These are phyloP conservation scores for Boletus sp. DNA, from an alignment of 768 basidiomycete species.

Conservation along the genomic window DNA sequence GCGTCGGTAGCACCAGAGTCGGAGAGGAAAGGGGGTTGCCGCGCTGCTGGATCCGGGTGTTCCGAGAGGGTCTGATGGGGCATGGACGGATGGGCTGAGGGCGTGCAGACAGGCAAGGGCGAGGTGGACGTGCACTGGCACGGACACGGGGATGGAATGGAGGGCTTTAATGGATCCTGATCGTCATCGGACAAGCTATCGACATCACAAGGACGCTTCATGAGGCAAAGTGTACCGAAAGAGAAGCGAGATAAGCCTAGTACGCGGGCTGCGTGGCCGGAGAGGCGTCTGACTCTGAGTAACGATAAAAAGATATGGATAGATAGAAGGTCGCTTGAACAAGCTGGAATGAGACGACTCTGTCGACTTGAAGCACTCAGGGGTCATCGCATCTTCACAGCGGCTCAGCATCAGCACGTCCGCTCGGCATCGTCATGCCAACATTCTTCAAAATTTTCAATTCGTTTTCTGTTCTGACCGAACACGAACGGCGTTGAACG, in stretches of 20 bases:
- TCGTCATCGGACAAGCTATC: slow-evolving; percentile 41
- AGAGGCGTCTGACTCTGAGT: neutral
- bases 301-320: neutral
- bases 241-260: slow-evolving; percentile 18
- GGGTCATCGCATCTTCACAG: slow-evolving; percentile 6
- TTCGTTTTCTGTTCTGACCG: too few species aligned
- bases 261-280: neutral
- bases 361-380: slow-evolving; percentile 14
- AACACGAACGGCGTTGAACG: too few species aligned
- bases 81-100: slow-evolving; percentile 16
- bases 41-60: slow-evolving; percentile 8
- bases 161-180: slow-evolving; percentile 7
- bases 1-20: neutral
- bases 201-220: slow-evolving; percentile 42
- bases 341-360: slow-evolving; percentile 23
- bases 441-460: neutral
- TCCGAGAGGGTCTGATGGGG: slow-evolving; percentile 9
- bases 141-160: neutral
- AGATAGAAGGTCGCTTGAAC: slow-evolving; percentile 21
- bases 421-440: slow-evolving; percentile 7
- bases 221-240: slow-evolving; percentile 28
- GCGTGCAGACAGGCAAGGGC: slow-evolving; percentile 1
- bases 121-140: neutral
- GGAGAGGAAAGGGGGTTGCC: neutral
- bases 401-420: too few species aligned